Percentiles rank a stretch among this genome's conserved stretches.
Conservation (phyloP, 345 rosid genomes). For the Arabidopsis arenosa region DNA sequence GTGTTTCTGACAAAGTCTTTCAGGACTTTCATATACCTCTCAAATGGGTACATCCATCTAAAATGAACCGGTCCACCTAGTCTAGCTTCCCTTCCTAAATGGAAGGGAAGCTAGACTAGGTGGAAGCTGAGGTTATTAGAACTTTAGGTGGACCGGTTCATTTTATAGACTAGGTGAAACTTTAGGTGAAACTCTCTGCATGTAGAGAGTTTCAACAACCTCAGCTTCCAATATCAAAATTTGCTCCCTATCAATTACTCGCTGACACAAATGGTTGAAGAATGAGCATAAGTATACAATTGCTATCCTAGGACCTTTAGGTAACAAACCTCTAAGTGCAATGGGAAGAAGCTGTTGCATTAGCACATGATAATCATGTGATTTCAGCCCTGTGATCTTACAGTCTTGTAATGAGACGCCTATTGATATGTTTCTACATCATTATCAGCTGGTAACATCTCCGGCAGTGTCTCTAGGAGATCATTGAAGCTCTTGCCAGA, state of each 20-base stretch:
- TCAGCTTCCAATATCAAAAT: conserved; percentile 10
- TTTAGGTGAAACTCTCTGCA: neutral
- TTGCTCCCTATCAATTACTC: conserved; percentile 10
- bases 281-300: neutral
- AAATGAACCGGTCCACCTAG: no score
- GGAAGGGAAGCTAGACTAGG: no score
- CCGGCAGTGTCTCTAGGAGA: neutral
- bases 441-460: neutral
- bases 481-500: neutral
- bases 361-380: conserved; percentile 4
- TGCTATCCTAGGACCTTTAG: neutral
- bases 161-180: no score
- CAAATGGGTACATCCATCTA: no score
- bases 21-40: no score
- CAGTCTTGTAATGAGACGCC: neutral
- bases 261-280: neutral
- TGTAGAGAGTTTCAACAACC: neutral
- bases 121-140: no score
- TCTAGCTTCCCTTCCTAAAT: no score
- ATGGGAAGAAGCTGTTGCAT: neutral
- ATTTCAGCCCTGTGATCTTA: neutral
- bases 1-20: no score
- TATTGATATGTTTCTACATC: neutral
- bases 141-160: no score
- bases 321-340: neutral